Conservation (phyloP, 1,284 basidiomycete species). For the Tilletia horrida region DNA sequence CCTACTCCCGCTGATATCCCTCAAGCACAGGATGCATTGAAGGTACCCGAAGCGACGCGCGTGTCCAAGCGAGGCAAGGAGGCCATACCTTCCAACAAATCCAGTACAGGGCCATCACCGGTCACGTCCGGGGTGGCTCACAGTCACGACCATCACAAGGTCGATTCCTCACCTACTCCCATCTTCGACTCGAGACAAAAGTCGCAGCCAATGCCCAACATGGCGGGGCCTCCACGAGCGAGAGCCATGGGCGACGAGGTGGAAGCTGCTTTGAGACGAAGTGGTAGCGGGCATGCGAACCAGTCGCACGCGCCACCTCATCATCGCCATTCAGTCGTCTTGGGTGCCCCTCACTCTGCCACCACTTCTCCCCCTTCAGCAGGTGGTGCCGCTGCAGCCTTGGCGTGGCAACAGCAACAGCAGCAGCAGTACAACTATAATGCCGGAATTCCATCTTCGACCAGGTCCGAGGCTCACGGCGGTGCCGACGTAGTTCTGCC, state of each 20-base stretch:
- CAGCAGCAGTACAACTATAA: conserved; percentile 21
- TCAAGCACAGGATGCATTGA: conserved; percentile 37
- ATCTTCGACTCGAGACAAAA: conserved; percentile 54
- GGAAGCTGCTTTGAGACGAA: conserved; percentile 35
- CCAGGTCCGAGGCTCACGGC: neutral
- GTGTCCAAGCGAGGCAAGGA: conserved; percentile 43
- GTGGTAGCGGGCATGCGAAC: conserved; percentile 13
- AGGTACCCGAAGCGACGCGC: conserved; percentile 47
- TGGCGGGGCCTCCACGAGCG: conserved; percentile 50
- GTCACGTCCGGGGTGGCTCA: neutral
- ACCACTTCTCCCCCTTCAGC: conserved; percentile 6
- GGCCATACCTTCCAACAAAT: conserved; percentile 24
- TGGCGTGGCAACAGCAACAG: conserved; percentile 18
- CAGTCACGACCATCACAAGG: conserved; percentile 23
- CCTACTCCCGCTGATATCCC: conserved; percentile 53
- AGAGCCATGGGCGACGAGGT: conserved; percentile 50
- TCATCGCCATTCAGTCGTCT: neutral
- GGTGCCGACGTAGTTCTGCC: conserved; percentile 10
- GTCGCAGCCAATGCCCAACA: conserved; percentile 43
- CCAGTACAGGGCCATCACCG: conserved; percentile 24
- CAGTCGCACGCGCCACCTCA: conserved; percentile 1
- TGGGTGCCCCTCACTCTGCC: neutral
- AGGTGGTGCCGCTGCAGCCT: neutral
- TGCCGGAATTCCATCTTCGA: neutral
- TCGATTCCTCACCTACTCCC: conserved; percentile 40